Conservation (phyloP, 495 filamentous ascomycete genomes). For the Pyrenula aspistea region DNA sequence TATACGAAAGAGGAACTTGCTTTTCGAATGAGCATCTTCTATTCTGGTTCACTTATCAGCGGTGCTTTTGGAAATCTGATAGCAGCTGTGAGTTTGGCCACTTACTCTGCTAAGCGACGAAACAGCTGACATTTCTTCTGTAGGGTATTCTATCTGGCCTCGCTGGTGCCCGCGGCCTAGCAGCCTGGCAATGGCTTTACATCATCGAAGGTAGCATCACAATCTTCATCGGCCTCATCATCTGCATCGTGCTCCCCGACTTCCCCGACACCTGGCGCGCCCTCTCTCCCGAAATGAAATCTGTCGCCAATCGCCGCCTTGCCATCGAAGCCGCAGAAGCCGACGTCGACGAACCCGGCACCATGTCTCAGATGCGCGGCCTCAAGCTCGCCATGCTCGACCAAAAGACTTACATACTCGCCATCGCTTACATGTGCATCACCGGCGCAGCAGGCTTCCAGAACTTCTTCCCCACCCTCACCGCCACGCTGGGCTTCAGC, state of each 20-base stretch:
- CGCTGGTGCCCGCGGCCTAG: slow-evolving; percentile 24
- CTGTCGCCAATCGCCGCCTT: slow-evolving; percentile 36
- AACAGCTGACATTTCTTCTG: not conserved
- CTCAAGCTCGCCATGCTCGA: slow-evolving; percentile 40
- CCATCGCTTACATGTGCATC: slow-evolving; percentile 38
- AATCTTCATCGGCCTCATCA: slow-evolving; percentile 23
- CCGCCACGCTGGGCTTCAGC: slow-evolving; percentile 27
- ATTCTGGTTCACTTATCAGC: slow-evolving; percentile 48
- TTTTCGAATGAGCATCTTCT: slow-evolving; percentile 51
- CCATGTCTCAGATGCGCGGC: slow-evolving; percentile 34
- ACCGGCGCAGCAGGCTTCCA: slow-evolving; percentile 40
- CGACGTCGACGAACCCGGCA: slow-evolving; percentile 34
- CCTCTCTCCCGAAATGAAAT: slow-evolving; percentile 33
- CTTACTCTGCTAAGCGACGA: too few species aligned
- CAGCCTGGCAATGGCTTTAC: slow-evolving; percentile 41
- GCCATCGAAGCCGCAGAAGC: slow-evolving; percentile 34
- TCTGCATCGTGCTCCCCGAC: slow-evolving; percentile 32
- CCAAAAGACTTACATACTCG: slow-evolving; percentile 36
- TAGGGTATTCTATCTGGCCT: slow-evolving; percentile 26
- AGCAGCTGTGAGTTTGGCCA: slow-evolving; percentile 36
- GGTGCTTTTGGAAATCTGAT: slow-evolving; percentile 57
- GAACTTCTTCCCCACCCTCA: slow-evolving; percentile 42
- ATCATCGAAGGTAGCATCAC: slow-evolving; percentile 36
- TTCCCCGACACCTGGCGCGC: slow-evolving; percentile 36
- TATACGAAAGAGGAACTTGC: slow-evolving; percentile 47